Evolutionary conservation across 2,329 filamentous ascomycete genomes (phyloP).

Genomic region (Pseudogymnoascus sp.): DNA sequence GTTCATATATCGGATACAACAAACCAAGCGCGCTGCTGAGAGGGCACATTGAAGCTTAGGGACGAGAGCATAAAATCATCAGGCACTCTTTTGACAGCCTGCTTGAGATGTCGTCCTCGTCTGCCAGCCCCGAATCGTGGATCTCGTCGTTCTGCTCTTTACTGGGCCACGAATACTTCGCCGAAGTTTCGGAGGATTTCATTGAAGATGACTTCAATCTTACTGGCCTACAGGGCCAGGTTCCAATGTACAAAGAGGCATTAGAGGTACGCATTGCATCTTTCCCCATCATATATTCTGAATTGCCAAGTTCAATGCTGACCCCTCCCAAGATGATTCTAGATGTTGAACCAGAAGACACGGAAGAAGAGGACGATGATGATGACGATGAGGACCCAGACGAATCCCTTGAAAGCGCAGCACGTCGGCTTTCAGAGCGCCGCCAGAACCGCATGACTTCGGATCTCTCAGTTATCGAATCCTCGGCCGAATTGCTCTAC

Average conservation of each 20-base stretch:
- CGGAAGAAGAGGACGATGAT: constrained; percentile 65
- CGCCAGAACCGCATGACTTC: constrained; percentile 80
- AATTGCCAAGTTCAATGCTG: constrained; percentile 15
- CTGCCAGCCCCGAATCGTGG: constrained; percentile 65
- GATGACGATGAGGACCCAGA: constrained; percentile 62
- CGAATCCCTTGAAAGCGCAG: constrained; percentile 51
- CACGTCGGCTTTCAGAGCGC: constrained; percentile 51
- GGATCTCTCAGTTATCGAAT: constrained; percentile 92
- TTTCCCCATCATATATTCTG: background rate
- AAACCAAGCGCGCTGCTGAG: constrained; percentile 1
- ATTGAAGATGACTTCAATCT: constrained; percentile 99
- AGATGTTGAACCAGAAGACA: constrained; percentile 93
- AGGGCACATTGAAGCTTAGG: constrained; percentile 7
- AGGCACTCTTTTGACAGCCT: background rate
- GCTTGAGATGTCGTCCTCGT: constrained; percentile 8
- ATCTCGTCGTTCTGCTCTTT: constrained; percentile 95
- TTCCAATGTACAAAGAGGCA: constrained; percentile 98
- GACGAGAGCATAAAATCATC: constrained; percentile 8
- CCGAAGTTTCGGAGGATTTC: constrained; percentile 96
- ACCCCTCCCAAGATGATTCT: constrained; percentile 69
- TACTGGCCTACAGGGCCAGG: constrained; percentile 88
- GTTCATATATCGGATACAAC: constrained; percentile 1
- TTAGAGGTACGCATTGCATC: constrained; percentile 55
- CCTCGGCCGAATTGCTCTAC: constrained; percentile 95
- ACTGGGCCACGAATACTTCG: constrained; percentile 96